Evolutionary conservation across 2,329 filamentous ascomycete species (phyloP).

Genomic region (Paecilomyces fulvus): DNA sequence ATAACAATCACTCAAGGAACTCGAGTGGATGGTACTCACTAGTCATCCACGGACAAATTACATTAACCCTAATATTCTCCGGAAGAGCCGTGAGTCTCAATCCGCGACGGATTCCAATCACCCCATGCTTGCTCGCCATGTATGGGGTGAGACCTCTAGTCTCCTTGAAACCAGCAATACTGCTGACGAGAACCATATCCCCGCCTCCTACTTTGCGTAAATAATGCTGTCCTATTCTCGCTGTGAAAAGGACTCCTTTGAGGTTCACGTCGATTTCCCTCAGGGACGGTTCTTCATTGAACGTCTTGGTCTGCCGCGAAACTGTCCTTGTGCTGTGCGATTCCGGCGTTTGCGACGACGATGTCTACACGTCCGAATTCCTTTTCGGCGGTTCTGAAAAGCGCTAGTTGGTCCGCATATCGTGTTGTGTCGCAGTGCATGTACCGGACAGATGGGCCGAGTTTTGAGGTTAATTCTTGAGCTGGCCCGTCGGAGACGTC

Average conservation of each 20-base stretch:
- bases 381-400: conserved; percentile 12
- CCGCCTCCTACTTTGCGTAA: conserved; percentile 10
- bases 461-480: neutral
- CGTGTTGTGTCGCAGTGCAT: conserved; percentile 4
- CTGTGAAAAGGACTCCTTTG: conserved; percentile 10
- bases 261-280: conserved; percentile 14
- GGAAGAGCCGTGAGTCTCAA: conserved; percentile 9
- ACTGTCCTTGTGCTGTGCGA: conserved; percentile 9
- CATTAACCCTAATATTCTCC: conserved; percentile 7
- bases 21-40: conserved; percentile 1
- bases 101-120: conserved; percentile 15
- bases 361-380: conserved; percentile 15
- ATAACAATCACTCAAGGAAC: neutral
- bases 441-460: conserved; percentile 1
- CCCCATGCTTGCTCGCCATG: conserved; percentile 17
- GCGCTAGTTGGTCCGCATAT: conserved; percentile 6
- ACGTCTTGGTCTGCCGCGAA: conserved; percentile 11
- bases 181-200: conserved; percentile 13
- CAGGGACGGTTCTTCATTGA: conserved; percentile 11
- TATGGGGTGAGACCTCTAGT: conserved; percentile 11
- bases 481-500: conserved; percentile 4
- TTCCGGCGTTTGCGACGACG: conserved; percentile 17
- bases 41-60: conserved; percentile 11
- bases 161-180: conserved; percentile 15
- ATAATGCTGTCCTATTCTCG: conserved; percentile 15